Percentiles rank a stretch among this genome's conserved stretches.
These are phyloP conservation scores for Bruguiera parviflora DNA, from an alignment of 345 rosid genomes.

Conservation along the genomic window DNA sequence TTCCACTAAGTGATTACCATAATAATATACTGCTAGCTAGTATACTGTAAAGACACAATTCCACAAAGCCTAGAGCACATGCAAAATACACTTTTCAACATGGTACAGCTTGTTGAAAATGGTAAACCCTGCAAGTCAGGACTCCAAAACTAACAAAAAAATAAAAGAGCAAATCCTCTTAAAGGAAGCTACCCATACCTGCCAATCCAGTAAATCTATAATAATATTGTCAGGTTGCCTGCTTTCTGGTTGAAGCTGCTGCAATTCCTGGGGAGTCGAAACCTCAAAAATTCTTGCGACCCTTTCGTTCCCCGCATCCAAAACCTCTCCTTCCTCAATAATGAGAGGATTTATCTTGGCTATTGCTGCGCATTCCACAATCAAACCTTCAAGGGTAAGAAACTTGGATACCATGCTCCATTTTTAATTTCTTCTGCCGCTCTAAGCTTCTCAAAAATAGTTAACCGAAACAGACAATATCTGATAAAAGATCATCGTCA, in stretches of 20 bases:
- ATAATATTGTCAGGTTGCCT: constrained; percentile 45
- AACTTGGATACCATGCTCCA: neutral
- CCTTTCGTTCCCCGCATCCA: constrained; percentile 36
- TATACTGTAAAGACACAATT: neutral
- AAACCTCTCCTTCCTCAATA: constrained; percentile 44
- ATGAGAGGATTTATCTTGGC: constrained; percentile 62
- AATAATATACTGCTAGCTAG: neutral
- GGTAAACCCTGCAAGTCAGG: neutral
- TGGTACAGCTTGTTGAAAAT: neutral
- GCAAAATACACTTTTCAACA: neutral
- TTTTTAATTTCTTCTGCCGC: neutral
- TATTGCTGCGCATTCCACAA: constrained; percentile 48
- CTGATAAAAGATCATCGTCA: neutral
- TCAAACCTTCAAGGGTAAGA: constrained; percentile 12
- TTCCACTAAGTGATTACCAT: neutral
- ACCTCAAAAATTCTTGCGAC: constrained; percentile 53
- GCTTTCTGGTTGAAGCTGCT: constrained; percentile 49
- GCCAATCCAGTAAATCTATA: constrained; percentile 70
- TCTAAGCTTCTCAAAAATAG: neutral
- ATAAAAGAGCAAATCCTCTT: neutral
- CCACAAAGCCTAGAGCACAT: neutral
- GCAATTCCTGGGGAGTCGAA: constrained; percentile 58
- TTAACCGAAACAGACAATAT: neutral
- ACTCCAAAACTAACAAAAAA: neutral
- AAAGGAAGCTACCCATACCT: constrained; percentile 36